phyloP scores from a whole-genome alignment of 495 filamentous ascomycete genomes.

The Aspergillus carlsbadensis region DNA sequence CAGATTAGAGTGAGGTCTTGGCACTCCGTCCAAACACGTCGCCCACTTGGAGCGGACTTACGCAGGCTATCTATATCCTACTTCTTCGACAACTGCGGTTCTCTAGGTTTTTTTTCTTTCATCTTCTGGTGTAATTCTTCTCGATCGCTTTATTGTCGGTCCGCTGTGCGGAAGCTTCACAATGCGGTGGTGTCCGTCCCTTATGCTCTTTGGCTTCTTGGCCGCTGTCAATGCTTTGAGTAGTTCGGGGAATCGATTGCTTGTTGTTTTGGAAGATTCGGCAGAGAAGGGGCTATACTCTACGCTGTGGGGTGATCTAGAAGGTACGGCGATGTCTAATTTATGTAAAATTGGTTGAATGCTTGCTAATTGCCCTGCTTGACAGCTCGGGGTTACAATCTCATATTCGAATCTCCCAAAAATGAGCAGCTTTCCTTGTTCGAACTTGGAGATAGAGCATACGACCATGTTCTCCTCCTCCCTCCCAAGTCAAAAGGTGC shows the following conservation, averaged over 20 bases:
- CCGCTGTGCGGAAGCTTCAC: slow-evolving; percentile 44
- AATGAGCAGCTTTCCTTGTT: slow-evolving; percentile 79
- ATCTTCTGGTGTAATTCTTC: slow-evolving; percentile 5
- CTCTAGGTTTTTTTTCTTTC: slow-evolving; percentile 18
- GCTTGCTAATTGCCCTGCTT: slow-evolving; percentile 17
- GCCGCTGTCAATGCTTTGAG: slow-evolving; percentile 72
- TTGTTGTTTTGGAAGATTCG: slow-evolving; percentile 83
- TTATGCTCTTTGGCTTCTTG: slow-evolving; percentile 63
- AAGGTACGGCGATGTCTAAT: slow-evolving; percentile 54
- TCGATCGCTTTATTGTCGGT: slow-evolving; percentile 22
- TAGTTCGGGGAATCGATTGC: slow-evolving; percentile 73
- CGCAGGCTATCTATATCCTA: background rate
- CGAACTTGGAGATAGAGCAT: slow-evolving; percentile 79
- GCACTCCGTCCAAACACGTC: slow-evolving; percentile 50
- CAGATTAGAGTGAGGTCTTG: slow-evolving; percentile 35
- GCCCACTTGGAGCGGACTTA: slow-evolving; percentile 31
- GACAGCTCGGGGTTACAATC: slow-evolving; percentile 76
- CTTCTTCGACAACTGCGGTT: slow-evolving; percentile 24
- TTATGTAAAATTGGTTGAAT: background rate
- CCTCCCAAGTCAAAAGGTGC: slow-evolving; percentile 86
- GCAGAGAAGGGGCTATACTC: slow-evolving; percentile 77
- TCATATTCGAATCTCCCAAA: slow-evolving; percentile 83
- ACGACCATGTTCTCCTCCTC: slow-evolving; percentile 87
- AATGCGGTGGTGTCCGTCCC: slow-evolving; percentile 77
- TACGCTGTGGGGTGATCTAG: slow-evolving; percentile 76